Conservation (phyloP, 352 stramenopile species). For the Globisporangium mamillatum region DNA sequence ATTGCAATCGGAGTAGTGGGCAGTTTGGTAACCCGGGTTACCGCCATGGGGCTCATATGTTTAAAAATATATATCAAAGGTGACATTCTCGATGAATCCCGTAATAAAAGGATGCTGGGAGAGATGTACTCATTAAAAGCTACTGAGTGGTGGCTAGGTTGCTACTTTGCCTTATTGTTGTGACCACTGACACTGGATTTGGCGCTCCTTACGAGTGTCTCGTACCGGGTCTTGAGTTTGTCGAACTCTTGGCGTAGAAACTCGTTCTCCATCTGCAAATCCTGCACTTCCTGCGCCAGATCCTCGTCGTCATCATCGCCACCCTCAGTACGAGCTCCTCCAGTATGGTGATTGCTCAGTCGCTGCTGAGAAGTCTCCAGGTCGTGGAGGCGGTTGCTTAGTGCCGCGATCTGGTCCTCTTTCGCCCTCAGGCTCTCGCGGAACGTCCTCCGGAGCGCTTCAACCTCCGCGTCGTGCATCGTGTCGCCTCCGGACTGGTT, state of each 20-base stretch:
- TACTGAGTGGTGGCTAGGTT: not conserved
- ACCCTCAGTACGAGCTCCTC: not conserved
- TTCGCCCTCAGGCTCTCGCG: conserved; percentile 53
- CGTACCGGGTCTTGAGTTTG: conserved; percentile 62
- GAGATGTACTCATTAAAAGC: not conserved
- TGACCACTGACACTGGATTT: not conserved
- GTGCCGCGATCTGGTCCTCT: conserved; percentile 53
- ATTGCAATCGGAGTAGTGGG: no score
- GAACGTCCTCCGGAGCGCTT: conserved; percentile 47
- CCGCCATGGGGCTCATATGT: no score
- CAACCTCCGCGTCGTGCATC: conserved; percentile 32
- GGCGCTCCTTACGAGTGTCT: conserved; percentile 27
- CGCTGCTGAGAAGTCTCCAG: conserved; percentile 9
- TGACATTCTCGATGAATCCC: no score
- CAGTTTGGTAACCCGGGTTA: no score
- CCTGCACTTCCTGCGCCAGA: conserved; percentile 36
- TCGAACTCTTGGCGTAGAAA: conserved; percentile 68
- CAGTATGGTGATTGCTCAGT: not conserved
- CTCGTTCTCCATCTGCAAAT: conserved; percentile 66
- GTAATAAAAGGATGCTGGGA: not conserved
- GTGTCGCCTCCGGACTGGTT: conserved; percentile 17
- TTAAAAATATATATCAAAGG: no score
- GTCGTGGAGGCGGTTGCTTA: conserved; percentile 37
- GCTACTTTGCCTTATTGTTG: conserved; percentile 6
- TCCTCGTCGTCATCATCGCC: not conserved